Evolutionary conservation across 768 basidiomycete species (phyloP).

Genomic region (Boletales sp.): DNA sequence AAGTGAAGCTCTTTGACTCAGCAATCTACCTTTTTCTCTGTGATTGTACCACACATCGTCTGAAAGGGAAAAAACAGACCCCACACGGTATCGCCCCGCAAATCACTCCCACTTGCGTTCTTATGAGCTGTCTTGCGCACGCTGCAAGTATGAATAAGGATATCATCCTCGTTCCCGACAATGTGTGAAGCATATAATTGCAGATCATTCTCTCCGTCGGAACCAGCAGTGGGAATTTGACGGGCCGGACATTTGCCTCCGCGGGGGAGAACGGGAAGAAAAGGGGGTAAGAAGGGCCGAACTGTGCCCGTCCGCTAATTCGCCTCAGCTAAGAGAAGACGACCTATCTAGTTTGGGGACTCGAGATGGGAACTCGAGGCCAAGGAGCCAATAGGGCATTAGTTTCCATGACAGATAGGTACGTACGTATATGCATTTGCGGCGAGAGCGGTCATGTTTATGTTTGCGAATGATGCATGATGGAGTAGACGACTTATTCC

Average conservation of each 20-base stretch:
- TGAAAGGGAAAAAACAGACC: too few species aligned
- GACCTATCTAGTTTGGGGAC: not conserved
- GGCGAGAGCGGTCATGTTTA: not conserved
- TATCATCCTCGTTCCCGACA: not conserved
- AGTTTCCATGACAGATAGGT: not conserved
- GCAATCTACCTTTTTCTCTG: not conserved
- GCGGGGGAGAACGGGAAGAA: not conserved
- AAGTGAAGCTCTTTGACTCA: slow-evolving; percentile 2
- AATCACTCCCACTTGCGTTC: not conserved
- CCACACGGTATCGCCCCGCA: not conserved
- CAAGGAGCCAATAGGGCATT: not conserved
- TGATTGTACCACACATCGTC: too few species aligned
- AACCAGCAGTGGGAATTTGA: not conserved
- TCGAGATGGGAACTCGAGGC: not conserved
- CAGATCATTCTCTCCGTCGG: slow-evolving; percentile 1
- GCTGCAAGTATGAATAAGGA: not conserved
- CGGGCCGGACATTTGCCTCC: not conserved
- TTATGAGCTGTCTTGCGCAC: not conserved
- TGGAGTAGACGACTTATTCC: not conserved
- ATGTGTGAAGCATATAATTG: not conserved
- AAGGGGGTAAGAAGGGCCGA: not conserved
- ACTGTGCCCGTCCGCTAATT: not conserved
- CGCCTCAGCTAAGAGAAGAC: not conserved
- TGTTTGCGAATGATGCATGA: not conserved
- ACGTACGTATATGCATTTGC: not conserved